Evolutionary conservation across 2,329 filamentous ascomycete species (phyloP), one percentile per base, ranked within the genome.

Genomic region (Scedosporium apiospermum): DNA sequence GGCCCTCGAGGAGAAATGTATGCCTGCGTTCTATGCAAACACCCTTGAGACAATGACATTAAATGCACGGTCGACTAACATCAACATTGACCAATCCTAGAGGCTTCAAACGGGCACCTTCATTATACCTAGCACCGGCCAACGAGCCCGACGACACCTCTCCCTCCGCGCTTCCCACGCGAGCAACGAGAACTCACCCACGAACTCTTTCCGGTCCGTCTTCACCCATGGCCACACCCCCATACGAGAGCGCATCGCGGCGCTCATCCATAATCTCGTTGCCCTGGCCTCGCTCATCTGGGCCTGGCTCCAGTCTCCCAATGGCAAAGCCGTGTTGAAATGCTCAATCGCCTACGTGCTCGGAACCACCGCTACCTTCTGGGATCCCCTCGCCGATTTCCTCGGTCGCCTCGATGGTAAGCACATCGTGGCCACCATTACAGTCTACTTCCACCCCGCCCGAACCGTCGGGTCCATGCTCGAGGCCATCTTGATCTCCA

Each of bases 381-480:
- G 91, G 65, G 84, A 88, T 2, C 82, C 83, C 2, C 80, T 96
- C 63, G 87, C 91, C 16, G 77, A 80, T 6, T 84, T 92, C 63
- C 79, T 97, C 16, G 93, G 93, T 10, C 82, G 88, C 66, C 89
- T 92, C 70, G 93, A 96, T 75, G 91, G 91, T 60, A 97, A 97
- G 71, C 93, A 97, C 74, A 88, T 96, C 70, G 91, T 96, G 60
- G 92, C 92, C 38, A 97, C 93, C 2, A 86, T 97, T 63, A 96
- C 91, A 0, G 93, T 97, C 10, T 98, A 96, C 71, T 98, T 97
- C 70, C 92, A 97, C 72, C 92, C 93, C 4, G 90, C 91, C 5
- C 82, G 93, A 63, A 91, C 91, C 18, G 84, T 88, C 27, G 93
- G 93, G 0, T 95, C 90, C 67, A 96, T 97, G 91, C 83, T 91